A percentile compares a stretch with the other conserved stretches of the same genome.
These are phyloP conservation scores for Schoenoplectus triqueter DNA, from an alignment of 202 grass and related monocot genomes.

Conservation along the genomic window DNA sequence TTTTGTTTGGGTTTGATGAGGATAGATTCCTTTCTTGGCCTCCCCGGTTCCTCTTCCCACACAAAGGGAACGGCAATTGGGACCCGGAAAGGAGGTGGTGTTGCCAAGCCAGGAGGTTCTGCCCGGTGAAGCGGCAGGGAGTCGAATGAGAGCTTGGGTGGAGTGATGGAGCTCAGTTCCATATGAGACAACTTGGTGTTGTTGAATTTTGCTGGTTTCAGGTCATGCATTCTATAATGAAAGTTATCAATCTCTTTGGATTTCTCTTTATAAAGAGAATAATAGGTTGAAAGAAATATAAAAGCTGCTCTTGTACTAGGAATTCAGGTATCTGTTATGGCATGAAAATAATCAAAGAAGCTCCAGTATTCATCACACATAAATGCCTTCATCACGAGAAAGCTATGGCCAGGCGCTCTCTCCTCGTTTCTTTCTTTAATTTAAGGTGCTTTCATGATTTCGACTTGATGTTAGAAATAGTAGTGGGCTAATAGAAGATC, in stretches of 20 bases:
- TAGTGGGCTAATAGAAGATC: background rate
- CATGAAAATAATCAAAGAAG: constrained; percentile 30
- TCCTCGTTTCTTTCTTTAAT: constrained; percentile 28
- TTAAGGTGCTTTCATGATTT: background rate
- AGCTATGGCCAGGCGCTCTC: constrained; percentile 10
- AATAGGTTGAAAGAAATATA: background rate
- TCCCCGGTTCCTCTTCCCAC: constrained; percentile 46
- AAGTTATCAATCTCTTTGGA: constrained; percentile 2
- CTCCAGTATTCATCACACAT: constrained; percentile 6
- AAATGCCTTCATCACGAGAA: constrained; percentile 27
- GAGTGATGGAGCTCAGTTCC: background rate
- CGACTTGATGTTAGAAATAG: background rate
- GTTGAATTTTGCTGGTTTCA: background rate
- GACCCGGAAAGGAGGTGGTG: constrained; percentile 27
- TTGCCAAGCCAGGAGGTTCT: constrained; percentile 26
- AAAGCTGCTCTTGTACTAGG: constrained; percentile 13
- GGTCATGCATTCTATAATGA: constrained; percentile 29
- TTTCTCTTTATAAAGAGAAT: background rate
- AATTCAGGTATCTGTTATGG: background rate
- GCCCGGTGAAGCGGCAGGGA: background rate
- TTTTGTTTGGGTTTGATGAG: background rate
- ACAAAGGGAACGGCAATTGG: constrained; percentile 34
- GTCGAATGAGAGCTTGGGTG: constrained; percentile 27
- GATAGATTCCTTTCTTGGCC: constrained; percentile 32
- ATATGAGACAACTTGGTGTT: constrained; percentile 1